Evolutionary conservation across 2,329 filamentous ascomycete genomes (phyloP), one percentile per base, ranked within the genome.

Genomic region (Corinectria fuckeliana): DNA sequence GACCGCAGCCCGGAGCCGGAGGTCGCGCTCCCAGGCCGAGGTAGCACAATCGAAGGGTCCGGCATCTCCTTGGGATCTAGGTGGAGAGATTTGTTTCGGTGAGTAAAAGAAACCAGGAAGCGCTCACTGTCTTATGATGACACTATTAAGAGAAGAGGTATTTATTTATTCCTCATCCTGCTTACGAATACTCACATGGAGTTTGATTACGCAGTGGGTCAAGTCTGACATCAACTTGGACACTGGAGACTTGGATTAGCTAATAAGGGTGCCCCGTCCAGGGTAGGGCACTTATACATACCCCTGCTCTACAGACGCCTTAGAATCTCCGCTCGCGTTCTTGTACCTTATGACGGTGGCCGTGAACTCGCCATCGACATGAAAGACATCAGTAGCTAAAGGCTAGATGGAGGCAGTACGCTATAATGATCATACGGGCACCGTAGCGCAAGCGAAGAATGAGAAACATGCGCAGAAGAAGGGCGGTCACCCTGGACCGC

Each of bases 1-100:
- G 75, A 55, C 1, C 18, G 14, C 8, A 9, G 23, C n/a, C 8
- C 13, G 25, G 26, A 14, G 8, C 20, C 41, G 23, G 41, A 16
- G 9, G 26, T 28, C 1, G 41, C n/a, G 8, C 23, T 13, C 1
- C 18, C 23, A 30, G 16, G 57, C 21, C 25, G 50, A 11, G 48
- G 25, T 18, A 60, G 26, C 18, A 59, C 39, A 5, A 59, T 11
- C 8, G 51, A 38, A 26, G 41, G 1, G n/a, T 28, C 11, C 2
- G 41, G 18, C 41, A 45, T 45, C 1, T 26, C 13, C 14, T 28
- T 5, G 8, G 16, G 14, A 14, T 20, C 10, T 16, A 2, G 7
- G 32, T n/a, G n/a, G 16, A 34, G 14, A 16, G 3, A 8, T 34
- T 16, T 34, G n/a, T 14, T 34, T 34, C 2, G 32, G n/a, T 34